These are phyloP conservation scores for Wickerhamiella dianesei DNA, from an alignment of 805 yeast species.

Conservation along the genomic window DNA sequence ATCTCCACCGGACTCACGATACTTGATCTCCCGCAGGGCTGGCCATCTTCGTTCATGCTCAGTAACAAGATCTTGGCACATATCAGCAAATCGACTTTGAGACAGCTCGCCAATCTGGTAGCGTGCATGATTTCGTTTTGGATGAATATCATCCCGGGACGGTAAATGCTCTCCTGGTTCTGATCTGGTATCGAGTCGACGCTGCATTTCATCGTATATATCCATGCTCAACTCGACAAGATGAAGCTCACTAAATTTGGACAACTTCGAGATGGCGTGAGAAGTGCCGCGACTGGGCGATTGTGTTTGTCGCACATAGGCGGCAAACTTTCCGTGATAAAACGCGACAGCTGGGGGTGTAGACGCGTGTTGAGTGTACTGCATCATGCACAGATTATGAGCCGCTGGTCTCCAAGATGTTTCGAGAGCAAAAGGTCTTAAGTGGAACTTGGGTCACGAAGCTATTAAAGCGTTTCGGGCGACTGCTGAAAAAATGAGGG, in stretches of 20 bases:
- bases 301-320: neutral
- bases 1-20: neutral
- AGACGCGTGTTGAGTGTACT: neutral
- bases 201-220: constrained; percentile 79
- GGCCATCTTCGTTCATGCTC: constrained; percentile 73
- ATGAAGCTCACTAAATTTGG: constrained; percentile 44
- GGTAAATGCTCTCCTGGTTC: constrained; percentile 40
- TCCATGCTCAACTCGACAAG: constrained; percentile 86
- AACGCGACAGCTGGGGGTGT: neutral
- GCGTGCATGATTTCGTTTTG: constrained; percentile 90
- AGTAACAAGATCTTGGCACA: constrained; percentile 74
- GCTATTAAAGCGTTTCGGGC: too few species aligned
- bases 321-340: neutral
- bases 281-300: neutral
- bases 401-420: too few species aligned
- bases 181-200: constrained; percentile 43
- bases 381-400: neutral
- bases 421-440: too few species aligned
- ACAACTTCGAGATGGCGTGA: constrained; percentile 47
- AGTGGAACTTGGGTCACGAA: too few species aligned
- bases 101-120: constrained; percentile 80
- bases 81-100: constrained; percentile 67
- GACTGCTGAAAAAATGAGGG: too few species aligned
- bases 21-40: constrained; percentile 8
- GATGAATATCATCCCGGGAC: constrained; percentile 67